Base-by-base conservation (phyloP, 768 basidiomycete genomes). In the Boletus barrowsii region DNA sequence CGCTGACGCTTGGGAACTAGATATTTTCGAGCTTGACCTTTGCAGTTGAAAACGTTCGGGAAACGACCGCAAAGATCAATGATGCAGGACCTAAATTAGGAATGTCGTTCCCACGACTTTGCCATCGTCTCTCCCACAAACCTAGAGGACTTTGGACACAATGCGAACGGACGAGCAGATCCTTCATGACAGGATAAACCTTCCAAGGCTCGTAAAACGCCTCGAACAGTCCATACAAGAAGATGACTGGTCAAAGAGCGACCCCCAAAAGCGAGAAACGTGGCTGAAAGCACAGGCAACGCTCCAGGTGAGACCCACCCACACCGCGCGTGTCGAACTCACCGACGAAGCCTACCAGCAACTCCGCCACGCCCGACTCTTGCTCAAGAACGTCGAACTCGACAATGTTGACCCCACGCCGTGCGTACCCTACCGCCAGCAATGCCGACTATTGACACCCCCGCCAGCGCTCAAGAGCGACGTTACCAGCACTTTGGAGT, bases 151-250 rank as follows among this genome's bases (percentile, higher is more conserved):
- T 24, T 26, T 26, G 26, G 26, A 29, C 29, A 9, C n/a, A 0
- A 70, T 70, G 69, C 68, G 63, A 15, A 69, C 67, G 35, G 54
- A 61, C 54, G 70, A 70, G 42, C 67, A 70, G 53, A 53, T 55
- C 17, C 54, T 62, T 36, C 88, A 87, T 54, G 85, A 90, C 72
- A 79, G 81, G 59, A 80, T 90, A 13, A 90, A 90, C 68, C 73
- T 90, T 10, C 70, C 72, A 10, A 77, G 86, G 46, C 76, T 90
- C 8, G 68, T 90, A 5, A 75, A 78, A 42, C 68, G 83, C 51
- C 76, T 91, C 0, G 86, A 90, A 53, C 81, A 79, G 61, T 75
- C 78, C 10, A 68, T 80, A 0, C 70, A 69, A 20, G 65, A 69
- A 13, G 68, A 63, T 58, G 53, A 75, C 49, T 71, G 75, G 75